Evolutionary conservation across 2,329 filamentous ascomycete genomes (phyloP).

Genomic region (Paraphaeosphaeria sporulosa): DNA sequence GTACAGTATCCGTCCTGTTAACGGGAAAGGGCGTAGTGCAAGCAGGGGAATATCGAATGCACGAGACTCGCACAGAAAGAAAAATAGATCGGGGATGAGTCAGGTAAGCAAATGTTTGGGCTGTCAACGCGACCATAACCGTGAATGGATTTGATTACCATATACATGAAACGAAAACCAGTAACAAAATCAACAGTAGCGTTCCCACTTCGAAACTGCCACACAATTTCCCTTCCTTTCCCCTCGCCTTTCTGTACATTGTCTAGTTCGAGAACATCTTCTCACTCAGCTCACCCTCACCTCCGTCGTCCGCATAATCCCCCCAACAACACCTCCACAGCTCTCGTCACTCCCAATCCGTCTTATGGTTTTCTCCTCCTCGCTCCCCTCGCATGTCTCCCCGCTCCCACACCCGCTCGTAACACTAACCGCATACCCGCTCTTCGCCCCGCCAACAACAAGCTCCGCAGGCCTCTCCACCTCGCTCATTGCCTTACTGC

Average conservation of each 20-base stretch:
- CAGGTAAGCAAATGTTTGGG: no score
- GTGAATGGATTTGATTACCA: no score
- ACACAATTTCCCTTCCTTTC: no score
- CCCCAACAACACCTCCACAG: background rate
- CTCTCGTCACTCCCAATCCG: conserved; percentile 7
- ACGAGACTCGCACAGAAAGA: no score
- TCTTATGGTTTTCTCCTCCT: conserved; percentile 7
- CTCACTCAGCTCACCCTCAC: conserved; percentile 2
- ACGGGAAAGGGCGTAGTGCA: no score
- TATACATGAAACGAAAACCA: no score
- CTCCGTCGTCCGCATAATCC: conserved; percentile 6
- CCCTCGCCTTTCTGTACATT: background rate
- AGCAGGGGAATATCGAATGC: no score
- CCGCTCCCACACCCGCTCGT: no score
- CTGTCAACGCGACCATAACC: no score
- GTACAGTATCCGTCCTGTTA: no score
- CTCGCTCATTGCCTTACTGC: conserved; percentile 3
- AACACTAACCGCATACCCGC: conserved; percentile 21
- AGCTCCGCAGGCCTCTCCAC: conserved; percentile 9
- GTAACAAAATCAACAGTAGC: no score
- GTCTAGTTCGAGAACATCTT: background rate
- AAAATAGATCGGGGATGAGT: no score
- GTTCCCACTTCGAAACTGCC: background rate
- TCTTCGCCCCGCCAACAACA: background rate
- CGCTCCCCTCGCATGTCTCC: conserved; percentile 10